Conservation (phyloP, 2,329 filamentous ascomycete genomes). For the Domatiomyces catenatus region DNA sequence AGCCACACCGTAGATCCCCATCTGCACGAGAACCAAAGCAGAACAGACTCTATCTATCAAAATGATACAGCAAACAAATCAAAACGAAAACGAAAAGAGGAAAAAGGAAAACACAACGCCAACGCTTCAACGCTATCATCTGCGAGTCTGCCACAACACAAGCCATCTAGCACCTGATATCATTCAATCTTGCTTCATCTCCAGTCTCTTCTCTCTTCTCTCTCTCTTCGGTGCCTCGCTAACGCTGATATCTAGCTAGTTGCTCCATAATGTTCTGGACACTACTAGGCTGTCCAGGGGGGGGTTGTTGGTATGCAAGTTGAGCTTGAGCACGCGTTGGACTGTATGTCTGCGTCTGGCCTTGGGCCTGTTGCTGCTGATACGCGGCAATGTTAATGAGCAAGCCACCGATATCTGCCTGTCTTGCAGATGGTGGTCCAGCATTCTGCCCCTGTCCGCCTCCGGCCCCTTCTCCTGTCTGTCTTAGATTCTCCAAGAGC, state of each 20-base stretch:
- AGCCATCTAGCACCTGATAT: not conserved
- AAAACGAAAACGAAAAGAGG: too few species aligned
- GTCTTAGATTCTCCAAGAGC: constrained; percentile 15
- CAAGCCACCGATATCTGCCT: constrained; percentile 28
- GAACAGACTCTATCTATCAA: too few species aligned
- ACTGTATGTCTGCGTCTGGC: constrained; percentile 10
- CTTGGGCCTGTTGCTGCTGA: constrained; percentile 19
- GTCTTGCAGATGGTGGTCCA: constrained; percentile 20
- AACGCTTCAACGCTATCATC: not conserved
- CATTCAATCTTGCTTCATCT: not conserved
- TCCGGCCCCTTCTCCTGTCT: constrained; percentile 6
- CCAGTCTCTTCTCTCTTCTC: not conserved
- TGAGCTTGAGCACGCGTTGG: constrained; percentile 4
- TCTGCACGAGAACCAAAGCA: too few species aligned
- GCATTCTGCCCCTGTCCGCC: constrained; percentile 15
- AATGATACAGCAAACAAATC: too few species aligned
- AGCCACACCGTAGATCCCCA: too few species aligned
- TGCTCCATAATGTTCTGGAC: constrained; percentile 36
- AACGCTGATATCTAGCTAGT: constrained; percentile 32
- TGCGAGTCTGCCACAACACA: not conserved
- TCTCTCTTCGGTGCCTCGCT: constrained; percentile 7
- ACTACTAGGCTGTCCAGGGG: constrained; percentile 23
- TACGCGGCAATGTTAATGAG: constrained; percentile 24
- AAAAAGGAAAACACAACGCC: not conserved
- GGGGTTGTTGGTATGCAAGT: constrained; percentile 10